Percentiles rank a stretch among this genome's conserved stretches.
phyloP scores from a whole-genome alignment of 2,329 filamentous ascomycete species.

The Hymenoscyphus linearis region DNA sequence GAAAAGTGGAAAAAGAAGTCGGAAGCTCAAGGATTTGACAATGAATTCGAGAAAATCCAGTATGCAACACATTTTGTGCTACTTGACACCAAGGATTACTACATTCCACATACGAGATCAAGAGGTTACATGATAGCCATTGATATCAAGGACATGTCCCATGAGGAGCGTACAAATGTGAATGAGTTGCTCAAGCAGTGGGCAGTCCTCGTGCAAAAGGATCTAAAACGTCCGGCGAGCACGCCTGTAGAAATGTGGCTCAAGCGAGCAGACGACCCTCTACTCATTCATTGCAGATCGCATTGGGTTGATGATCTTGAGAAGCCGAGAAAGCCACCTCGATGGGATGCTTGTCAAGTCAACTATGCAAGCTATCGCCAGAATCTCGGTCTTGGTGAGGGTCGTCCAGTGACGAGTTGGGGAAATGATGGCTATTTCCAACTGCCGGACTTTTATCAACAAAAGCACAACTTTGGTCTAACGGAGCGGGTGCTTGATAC shows the following conservation, averaged over 20 bases:
- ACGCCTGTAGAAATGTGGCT: slow-evolving; percentile 59
- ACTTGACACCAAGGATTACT: slow-evolving; percentile 66
- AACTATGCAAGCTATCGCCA: slow-evolving; percentile 54
- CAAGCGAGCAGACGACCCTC: slow-evolving; percentile 43
- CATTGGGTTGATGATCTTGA: slow-evolving; percentile 27
- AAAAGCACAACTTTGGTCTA: slow-evolving; percentile 40
- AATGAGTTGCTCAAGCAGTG: slow-evolving; percentile 5
- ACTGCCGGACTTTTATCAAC: slow-evolving; percentile 51
- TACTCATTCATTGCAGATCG: slow-evolving; percentile 34
- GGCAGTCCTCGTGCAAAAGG: slow-evolving; percentile 3
- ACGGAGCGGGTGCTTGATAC: slow-evolving; percentile 60
- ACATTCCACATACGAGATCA: slow-evolving; percentile 64
- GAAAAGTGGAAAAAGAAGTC: slow-evolving; percentile 1
- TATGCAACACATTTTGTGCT: slow-evolving; percentile 48
- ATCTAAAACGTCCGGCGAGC: slow-evolving; percentile 48
- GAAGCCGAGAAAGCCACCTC: slow-evolving; percentile 24
- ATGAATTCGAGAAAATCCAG: slow-evolving; percentile 34
- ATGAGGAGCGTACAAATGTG: background rate
- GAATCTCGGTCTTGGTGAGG: slow-evolving; percentile 44
- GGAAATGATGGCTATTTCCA: slow-evolving; percentile 46
- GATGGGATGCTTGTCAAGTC: slow-evolving; percentile 53
- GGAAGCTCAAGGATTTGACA: slow-evolving; percentile 12
- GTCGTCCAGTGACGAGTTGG: slow-evolving; percentile 56
- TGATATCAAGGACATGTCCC: slow-evolving; percentile 13
- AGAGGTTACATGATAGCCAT: slow-evolving; percentile 56